Conservation (phyloP, 2,329 filamentous ascomycete genomes). For the Aspergillus luchuensis region DNA sequence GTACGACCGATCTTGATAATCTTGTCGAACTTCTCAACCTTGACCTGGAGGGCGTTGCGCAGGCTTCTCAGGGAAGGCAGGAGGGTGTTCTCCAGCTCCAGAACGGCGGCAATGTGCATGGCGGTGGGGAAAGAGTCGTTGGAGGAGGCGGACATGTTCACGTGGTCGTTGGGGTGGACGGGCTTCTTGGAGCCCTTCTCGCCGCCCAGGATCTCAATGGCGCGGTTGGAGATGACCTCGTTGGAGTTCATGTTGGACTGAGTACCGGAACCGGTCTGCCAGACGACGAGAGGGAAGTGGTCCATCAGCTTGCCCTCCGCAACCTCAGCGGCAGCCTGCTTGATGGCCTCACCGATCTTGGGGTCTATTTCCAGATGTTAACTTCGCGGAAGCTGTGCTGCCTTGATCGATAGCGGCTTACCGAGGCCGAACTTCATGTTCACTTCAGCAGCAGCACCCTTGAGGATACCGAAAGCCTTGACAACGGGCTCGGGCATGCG, state of each 20-base stretch:
- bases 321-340: constrained; percentile 91
- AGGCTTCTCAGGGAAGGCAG: constrained; percentile 81
- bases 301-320: constrained; percentile 90
- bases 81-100: constrained; percentile 85
- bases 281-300: constrained; percentile 97
- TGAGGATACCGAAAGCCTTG: constrained; percentile 92
- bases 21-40: constrained; percentile 84
- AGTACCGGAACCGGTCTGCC: constrained; percentile 98
- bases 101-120: constrained; percentile 97
- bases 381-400: constrained; percentile 13
- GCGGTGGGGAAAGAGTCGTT: constrained; percentile 99
- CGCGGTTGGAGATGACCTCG: constrained; percentile 98
- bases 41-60: constrained; percentile 79
- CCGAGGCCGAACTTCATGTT: constrained; percentile 92
- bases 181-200: constrained; percentile 96
- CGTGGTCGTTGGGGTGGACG: constrained; percentile 98
- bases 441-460: constrained; percentile 92
- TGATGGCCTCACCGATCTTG: constrained; percentile 87
- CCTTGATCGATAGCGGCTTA: constrained; percentile 30
- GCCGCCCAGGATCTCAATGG: constrained; percentile 95
- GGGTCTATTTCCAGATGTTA: constrained; percentile 61
- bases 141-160: constrained; percentile 98
- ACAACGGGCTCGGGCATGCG: constrained; percentile 94
- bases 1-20: constrained; percentile 99
- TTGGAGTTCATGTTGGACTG: constrained; percentile 99